Conservation (phyloP, 352 stramenopile genomes). For the Pythium pyrilobum region DNA sequence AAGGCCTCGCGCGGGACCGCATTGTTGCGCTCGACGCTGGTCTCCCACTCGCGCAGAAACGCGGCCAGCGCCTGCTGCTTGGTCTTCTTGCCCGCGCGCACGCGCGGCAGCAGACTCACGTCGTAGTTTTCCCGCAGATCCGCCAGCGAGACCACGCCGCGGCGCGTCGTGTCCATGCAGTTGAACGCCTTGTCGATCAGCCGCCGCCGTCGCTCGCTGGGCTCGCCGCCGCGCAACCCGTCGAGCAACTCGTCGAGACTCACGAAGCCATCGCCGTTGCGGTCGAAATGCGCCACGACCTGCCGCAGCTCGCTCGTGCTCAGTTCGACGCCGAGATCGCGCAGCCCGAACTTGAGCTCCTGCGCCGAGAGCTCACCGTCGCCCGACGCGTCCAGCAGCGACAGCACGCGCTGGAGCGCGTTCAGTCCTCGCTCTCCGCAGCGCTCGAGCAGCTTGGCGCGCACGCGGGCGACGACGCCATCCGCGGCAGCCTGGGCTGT, state of each 20-base stretch:
- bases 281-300: slow-evolving; percentile 41
- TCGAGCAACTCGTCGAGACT: slow-evolving; percentile 46
- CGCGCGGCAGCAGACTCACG: slow-evolving; percentile 57
- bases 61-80: slow-evolving; percentile 45
- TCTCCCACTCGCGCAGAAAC: slow-evolving; percentile 73
- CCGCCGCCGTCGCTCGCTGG: slow-evolving; percentile 24
- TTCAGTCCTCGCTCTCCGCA: slow-evolving; percentile 48
- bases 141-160: slow-evolving; percentile 40
- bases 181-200: slow-evolving; percentile 56
- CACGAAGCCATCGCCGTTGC: slow-evolving; percentile 44
- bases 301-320: slow-evolving; percentile 25
- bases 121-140: slow-evolving; percentile 70
- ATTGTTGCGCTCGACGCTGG: slow-evolving; percentile 20
- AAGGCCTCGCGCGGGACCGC: slow-evolving; percentile 63
- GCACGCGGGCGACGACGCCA: slow-evolving; percentile 24
- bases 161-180: slow-evolving; percentile 37
- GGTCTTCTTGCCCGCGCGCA: slow-evolving; percentile 59
- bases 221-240: slow-evolving; percentile 27
- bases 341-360: slow-evolving; percentile 57
- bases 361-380: slow-evolving; percentile 36
- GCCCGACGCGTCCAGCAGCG: slow-evolving; percentile 37
- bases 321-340: slow-evolving; percentile 49
- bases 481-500: background rate
- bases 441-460: slow-evolving; percentile 26
- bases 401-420: slow-evolving; percentile 31